Base-by-base conservation (phyloP, 1,284 basidiomycete species). In the Tilletia setariae region DNA sequence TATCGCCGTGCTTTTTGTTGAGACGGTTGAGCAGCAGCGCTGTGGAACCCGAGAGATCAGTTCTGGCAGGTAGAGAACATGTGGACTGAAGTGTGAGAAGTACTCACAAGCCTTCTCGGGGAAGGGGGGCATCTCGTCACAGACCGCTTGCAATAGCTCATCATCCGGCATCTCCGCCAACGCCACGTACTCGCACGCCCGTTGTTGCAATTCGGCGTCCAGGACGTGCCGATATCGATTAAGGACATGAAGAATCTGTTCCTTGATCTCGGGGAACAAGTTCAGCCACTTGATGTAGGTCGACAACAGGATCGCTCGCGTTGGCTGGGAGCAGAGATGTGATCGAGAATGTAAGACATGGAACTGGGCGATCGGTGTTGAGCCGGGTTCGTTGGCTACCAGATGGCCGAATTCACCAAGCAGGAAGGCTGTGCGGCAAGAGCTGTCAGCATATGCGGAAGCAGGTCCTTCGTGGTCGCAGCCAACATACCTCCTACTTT, bases 231-330 rank as follows among this genome's bases (percentile, higher is more conserved):
- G 67, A 83, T 97, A 98, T n/a, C 93, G 91, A 77, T 97, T 93
- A 79, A 99, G 95, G 72, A 98, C 93, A 83, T 91, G 92, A 78
- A 97, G 82, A 25, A 99, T 88, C 79, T 96, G 93, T 25, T 90
- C 88, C 76, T 95, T 94, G 84, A 99, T 97, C 84, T 98, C 96
- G 7, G 96, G 96, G 85, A 98, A 99, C 66, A 98, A 90, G 83
- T 98, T 98, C 72, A 97, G 92, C 95, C 93, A 96, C 86, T 99
- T 99, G 85, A 98, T 90, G 83, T 99, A 99, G 0, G 96, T 97
- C 7, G 95, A 95, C 16, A 99, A 86, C 28, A 98, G 87, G 56
- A 99, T 86, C 0, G 94, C 91, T 35, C 95, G 89, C 6, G 96
- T 98, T 32, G 93, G 86, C 1, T 94, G 93, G 47, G 92, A 89